Evolutionary conservation across 768 basidiomycete genomes (phyloP).

Genomic region (Crassisporium funariophilum): DNA sequence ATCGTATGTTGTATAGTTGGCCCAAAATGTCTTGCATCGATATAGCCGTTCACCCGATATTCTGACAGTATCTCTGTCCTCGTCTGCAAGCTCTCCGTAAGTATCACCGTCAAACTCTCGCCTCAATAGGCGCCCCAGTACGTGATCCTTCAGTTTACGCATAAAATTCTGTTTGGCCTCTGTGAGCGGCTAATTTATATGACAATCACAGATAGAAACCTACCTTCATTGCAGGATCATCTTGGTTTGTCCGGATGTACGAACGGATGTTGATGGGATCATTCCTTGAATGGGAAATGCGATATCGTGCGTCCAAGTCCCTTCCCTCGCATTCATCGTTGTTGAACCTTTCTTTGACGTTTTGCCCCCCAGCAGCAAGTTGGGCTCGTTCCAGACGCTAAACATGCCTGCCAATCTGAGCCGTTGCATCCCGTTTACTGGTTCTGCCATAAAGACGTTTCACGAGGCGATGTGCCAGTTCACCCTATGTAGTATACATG

Average conservation of each 20-base stretch:
- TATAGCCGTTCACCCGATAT: slow-evolving; percentile 28
- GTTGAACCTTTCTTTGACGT: neutral
- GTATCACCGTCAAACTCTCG: slow-evolving; percentile 32
- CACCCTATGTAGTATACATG: slow-evolving; percentile 9
- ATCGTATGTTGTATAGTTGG: slow-evolving; percentile 36
- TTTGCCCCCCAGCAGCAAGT: neutral
- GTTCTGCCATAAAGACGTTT: slow-evolving; percentile 15
- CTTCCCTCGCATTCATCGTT: neutral
- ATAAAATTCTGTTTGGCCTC: slow-evolving; percentile 21
- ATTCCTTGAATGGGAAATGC: slow-evolving; percentile 8
- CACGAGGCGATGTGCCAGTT: slow-evolving; percentile 15
- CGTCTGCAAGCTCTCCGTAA: slow-evolving; percentile 22
- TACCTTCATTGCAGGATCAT: slow-evolving; percentile 9
- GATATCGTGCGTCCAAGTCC: slow-evolving; percentile 1
- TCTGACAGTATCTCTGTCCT: slow-evolving; percentile 20
- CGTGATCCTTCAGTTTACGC: slow-evolving; percentile 32
- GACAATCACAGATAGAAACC: neutral
- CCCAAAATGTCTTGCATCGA: slow-evolving; percentile 11
- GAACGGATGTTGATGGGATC: neutral
- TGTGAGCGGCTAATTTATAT: neutral
- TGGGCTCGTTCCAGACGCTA: neutral
- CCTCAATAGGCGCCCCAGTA: slow-evolving; percentile 30
- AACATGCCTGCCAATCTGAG: slow-evolving; percentile 12
- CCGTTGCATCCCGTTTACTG: slow-evolving; percentile 12
- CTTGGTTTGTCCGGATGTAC: neutral